Evolutionary conservation across 768 basidiomycete genomes (phyloP).

Genomic region (Pleurotus eryngii): DNA sequence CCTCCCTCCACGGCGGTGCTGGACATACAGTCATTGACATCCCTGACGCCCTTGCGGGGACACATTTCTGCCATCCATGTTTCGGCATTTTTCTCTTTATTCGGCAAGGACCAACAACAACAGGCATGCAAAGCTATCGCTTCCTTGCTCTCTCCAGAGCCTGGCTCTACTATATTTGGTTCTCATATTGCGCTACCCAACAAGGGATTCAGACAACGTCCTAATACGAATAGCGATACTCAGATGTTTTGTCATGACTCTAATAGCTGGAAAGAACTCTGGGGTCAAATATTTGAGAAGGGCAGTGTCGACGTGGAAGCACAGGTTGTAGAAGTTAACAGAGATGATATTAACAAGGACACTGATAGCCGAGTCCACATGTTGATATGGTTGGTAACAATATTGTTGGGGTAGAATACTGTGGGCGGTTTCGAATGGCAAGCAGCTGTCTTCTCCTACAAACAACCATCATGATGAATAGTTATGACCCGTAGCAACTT

Average conservation of each 20-base stretch:
- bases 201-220: slow-evolving; percentile 20
- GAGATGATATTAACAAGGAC: not conserved
- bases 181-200: slow-evolving; percentile 29
- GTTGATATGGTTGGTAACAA: slow-evolving; percentile 20
- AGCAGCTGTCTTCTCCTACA: too few relatives aligned
- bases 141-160: slow-evolving; percentile 34
- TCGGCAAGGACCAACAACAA: slow-evolving; percentile 34
- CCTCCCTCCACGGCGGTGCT: slow-evolving; percentile 19
- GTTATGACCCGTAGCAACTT: too few relatives aligned
- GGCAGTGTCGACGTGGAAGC: slow-evolving; percentile 28
- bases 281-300: slow-evolving; percentile 30
- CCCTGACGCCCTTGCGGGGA: slow-evolving; percentile 43
- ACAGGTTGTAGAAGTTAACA: slow-evolving; percentile 16
- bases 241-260: slow-evolving; percentile 34
- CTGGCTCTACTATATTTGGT: slow-evolving; percentile 48
- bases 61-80: slow-evolving; percentile 48
- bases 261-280: slow-evolving; percentile 32
- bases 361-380: not conserved
- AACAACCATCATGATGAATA: too few relatives aligned
- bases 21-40: slow-evolving; percentile 27
- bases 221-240: not conserved
- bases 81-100: slow-evolving; percentile 52
- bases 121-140: slow-evolving; percentile 40
- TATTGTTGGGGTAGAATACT: slow-evolving; percentile 6
- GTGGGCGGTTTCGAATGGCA: not conserved